These are phyloP conservation scores for Leishmania tarentolae DNA, from an alignment of 208 protist genomes.

Conservation along the genomic window DNA sequence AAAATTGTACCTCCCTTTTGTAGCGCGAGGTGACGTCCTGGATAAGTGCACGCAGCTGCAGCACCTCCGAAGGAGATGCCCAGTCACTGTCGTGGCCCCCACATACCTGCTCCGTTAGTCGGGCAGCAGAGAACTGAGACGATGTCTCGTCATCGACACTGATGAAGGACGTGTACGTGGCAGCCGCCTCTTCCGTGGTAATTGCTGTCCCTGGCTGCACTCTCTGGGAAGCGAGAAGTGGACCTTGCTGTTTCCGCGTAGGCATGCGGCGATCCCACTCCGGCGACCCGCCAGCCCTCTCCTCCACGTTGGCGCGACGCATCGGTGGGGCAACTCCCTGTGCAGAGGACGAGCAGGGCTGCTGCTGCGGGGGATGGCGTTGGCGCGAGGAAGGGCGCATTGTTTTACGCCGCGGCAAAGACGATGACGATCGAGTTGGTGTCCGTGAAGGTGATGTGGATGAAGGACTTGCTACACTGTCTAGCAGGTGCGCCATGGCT, in stretches of 20 bases:
- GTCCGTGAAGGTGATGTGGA: conserved; percentile 17
- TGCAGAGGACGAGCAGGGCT: background rate
- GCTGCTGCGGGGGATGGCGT: conserved; percentile 3
- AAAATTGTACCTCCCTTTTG: conserved; percentile 33
- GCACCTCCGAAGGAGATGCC: conserved; percentile 77
- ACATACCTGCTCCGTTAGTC: background rate
- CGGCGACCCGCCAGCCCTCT: background rate
- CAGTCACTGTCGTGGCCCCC: conserved; percentile 37
- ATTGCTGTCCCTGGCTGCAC: background rate
- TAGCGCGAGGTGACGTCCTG: conserved; percentile 41
- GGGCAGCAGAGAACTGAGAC: background rate
- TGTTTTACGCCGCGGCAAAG: background rate
- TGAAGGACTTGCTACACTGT: conserved; percentile 26
- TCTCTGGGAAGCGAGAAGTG: background rate
- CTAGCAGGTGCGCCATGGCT: conserved; percentile 30
- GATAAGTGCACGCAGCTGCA: conserved; percentile 54
- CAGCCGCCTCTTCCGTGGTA: background rate
- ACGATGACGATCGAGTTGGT: conserved; percentile 12
- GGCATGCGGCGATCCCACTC: background rate
- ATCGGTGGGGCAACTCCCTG: background rate
- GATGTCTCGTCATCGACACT: conserved; percentile 6
- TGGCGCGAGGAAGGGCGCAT: background rate
- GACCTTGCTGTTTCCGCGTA: conserved; percentile 1
- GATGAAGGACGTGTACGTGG: conserved; percentile 1
- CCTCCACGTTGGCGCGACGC: background rate